Evolutionary conservation across 805 yeast genomes (phyloP).

Genomic region (Starmerella sp.): DNA sequence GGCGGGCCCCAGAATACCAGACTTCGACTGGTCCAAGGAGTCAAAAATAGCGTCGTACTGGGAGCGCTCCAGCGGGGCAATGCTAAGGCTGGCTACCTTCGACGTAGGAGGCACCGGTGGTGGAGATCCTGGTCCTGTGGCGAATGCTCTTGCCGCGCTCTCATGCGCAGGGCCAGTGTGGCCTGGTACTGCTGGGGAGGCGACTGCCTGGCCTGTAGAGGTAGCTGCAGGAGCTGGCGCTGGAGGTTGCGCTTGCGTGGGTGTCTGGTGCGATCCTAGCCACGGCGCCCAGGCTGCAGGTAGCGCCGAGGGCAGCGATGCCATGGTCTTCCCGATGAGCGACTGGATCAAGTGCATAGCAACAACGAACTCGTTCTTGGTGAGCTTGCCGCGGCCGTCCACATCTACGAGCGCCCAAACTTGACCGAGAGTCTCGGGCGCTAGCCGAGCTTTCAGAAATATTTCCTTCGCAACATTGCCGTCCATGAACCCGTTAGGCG

Average conservation of each 20-base stretch:
- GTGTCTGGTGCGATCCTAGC: slow-evolving; percentile 19
- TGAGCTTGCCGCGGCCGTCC: slow-evolving; percentile 58
- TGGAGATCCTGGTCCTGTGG: background rate
- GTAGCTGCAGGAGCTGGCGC: background rate
- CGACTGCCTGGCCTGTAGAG: background rate
- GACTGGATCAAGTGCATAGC: slow-evolving; percentile 95
- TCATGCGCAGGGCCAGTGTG: background rate
- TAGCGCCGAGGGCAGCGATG: slow-evolving; percentile 42
- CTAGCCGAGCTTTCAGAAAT: slow-evolving; percentile 77
- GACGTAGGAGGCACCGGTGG: background rate
- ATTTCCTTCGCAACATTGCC: slow-evolving; percentile 80
- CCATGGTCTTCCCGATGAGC: slow-evolving; percentile 51
- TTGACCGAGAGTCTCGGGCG: slow-evolving; percentile 64
- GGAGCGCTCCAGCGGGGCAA: slow-evolving; percentile 54
- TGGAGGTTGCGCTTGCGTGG: background rate
- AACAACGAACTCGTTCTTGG: slow-evolving; percentile 65
- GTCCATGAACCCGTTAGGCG: slow-evolving; percentile 45
- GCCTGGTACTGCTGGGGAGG: slow-evolving; percentile 2
- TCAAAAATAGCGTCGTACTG: slow-evolving; percentile 75
- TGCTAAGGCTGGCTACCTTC: slow-evolving; percentile 39
- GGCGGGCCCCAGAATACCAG: slow-evolving; percentile 57
- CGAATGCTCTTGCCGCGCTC: background rate
- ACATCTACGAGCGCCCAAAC: slow-evolving; percentile 85
- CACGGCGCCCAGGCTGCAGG: slow-evolving; percentile 32
- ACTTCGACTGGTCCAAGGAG: slow-evolving; percentile 53